phyloP scores from a whole-genome alignment of 2,329 filamentous ascomycete genomes.

The Trichoderma sp. region DNA sequence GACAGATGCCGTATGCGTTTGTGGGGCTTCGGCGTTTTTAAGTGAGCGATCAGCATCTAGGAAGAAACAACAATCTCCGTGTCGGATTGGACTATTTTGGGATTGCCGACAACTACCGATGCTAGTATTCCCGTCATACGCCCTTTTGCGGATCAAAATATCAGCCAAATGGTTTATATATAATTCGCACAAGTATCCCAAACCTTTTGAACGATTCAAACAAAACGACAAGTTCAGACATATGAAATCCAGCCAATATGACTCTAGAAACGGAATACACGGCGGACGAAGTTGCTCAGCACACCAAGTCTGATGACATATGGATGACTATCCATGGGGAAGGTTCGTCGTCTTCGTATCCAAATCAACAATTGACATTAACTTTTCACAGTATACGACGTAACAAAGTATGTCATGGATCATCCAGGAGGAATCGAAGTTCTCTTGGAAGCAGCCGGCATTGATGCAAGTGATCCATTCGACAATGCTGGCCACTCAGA shows the following conservation, averaged over 20 bases:
- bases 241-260: not conserved
- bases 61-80: not conserved
- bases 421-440: constrained; percentile 77
- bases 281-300: constrained; percentile 48
- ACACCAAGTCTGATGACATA: constrained; percentile 49
- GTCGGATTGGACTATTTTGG: not conserved
- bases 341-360: constrained; percentile 37
- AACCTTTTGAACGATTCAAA: not conserved
- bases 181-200: not conserved
- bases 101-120: not conserved
- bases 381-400: constrained; percentile 52
- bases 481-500: constrained; percentile 44
- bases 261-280: constrained; percentile 25
- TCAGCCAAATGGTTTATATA: not conserved
- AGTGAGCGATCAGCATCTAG: constrained; percentile 5
- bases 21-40: not conserved
- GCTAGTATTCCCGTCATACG: not conserved
- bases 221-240: not conserved
- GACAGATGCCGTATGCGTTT: not conserved
- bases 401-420: constrained; percentile 58
- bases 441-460: constrained; percentile 73
- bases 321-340: constrained; percentile 60
- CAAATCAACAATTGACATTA: constrained; percentile 21
- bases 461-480: constrained; percentile 76
- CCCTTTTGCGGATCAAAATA: not conserved